These are phyloP conservation scores for Candida namnaoensis DNA, from an alignment of 805 yeast genomes.

Conservation along the genomic window DNA sequence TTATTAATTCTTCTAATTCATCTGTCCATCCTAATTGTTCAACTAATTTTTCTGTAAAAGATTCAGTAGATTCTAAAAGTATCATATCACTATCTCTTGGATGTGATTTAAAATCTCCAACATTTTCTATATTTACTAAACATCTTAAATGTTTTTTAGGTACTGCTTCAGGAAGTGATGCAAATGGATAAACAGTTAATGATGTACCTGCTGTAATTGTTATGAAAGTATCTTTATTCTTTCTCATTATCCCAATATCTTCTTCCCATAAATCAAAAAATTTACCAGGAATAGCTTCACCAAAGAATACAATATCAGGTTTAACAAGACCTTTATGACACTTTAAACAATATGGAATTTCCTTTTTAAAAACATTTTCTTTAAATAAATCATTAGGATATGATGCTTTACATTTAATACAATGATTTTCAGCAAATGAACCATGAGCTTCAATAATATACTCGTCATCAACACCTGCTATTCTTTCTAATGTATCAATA, in stretches of 20 bases:
- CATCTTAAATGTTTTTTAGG: slow-evolving; percentile 41
- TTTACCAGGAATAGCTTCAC: slow-evolving; percentile 69
- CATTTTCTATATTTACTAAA: slow-evolving; percentile 65
- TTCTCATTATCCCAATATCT: slow-evolving; percentile 22
- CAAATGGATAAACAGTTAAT: slow-evolving; percentile 85
- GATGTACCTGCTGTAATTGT: slow-evolving; percentile 93
- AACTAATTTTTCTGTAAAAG: slow-evolving; percentile 46
- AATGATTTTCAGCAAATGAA: slow-evolving; percentile 77
- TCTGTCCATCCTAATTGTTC: slow-evolving; percentile 55
- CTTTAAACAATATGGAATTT: slow-evolving; percentile 38
- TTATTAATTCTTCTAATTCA: slow-evolving; percentile 37
- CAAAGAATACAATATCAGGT: slow-evolving; percentile 93
- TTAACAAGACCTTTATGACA: slow-evolving; percentile 71
- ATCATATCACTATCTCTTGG: slow-evolving; percentile 56
- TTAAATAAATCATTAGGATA: slow-evolving; percentile 42
- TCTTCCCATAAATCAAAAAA: slow-evolving; percentile 66
- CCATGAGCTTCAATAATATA: slow-evolving; percentile 90
- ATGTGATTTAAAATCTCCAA: slow-evolving; percentile 57
- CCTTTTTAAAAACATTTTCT: slow-evolving; percentile 23
- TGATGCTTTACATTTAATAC: slow-evolving; percentile 61
- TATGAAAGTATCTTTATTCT: slow-evolving; percentile 41
- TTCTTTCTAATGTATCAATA: slow-evolving; percentile 83
- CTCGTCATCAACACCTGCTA: slow-evolving; percentile 65
- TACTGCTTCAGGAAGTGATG: slow-evolving; percentile 67
- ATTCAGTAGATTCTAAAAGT: slow-evolving; percentile 56